These are phyloP conservation scores for Exophiala alcalophila DNA, from an alignment of 2,329 filamentous ascomycete species.

Conservation along the genomic window DNA sequence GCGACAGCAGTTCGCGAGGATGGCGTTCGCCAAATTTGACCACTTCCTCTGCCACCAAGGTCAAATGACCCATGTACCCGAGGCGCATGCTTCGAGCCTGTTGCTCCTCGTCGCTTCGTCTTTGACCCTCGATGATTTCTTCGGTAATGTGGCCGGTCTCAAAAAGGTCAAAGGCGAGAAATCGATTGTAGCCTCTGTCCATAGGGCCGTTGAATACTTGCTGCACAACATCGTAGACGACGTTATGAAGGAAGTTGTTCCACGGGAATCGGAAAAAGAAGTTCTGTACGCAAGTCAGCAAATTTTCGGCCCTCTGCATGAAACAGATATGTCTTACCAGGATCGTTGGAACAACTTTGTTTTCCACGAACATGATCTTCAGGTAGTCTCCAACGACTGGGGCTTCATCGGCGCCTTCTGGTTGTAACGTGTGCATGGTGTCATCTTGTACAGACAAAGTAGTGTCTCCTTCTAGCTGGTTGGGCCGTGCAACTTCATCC, in stretches of 20 bases:
- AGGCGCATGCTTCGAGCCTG: constrained; percentile 80
- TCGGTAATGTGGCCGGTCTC: constrained; percentile 85
- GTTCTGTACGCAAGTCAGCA: constrained; percentile 54
- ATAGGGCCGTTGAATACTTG: constrained; percentile 99
- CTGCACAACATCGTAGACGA: constrained; percentile 97
- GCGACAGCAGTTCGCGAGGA: constrained; percentile 80
- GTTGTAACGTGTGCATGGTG: constrained; percentile 35
- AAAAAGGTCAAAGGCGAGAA: constrained; percentile 87
- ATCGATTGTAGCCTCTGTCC: constrained; percentile 90
- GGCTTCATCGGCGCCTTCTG: constrained; percentile 57
- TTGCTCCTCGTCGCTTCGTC: constrained; percentile 81
- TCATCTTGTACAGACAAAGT: constrained; percentile 18
- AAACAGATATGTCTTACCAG: constrained; percentile 59
- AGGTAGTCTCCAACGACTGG: constrained; percentile 91
- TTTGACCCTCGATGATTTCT: constrained; percentile 87
- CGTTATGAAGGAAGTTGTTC: constrained; percentile 99
- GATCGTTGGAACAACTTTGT: constrained; percentile 92
- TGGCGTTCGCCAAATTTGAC: constrained; percentile 97
- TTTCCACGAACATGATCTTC: constrained; percentile 94
- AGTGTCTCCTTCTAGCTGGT: constrained; percentile 22
- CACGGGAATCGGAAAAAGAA: constrained; percentile 99
- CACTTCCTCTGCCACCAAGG: constrained; percentile 94
- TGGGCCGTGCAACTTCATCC: constrained; percentile 9
- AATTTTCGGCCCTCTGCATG: not conserved
- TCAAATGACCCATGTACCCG: constrained; percentile 98